Percentiles rank a stretch among this genome's conserved stretches.
These are phyloP conservation scores for Boletus reticulatus DNA, from an alignment of 768 basidiomycete species.

Conservation along the genomic window DNA sequence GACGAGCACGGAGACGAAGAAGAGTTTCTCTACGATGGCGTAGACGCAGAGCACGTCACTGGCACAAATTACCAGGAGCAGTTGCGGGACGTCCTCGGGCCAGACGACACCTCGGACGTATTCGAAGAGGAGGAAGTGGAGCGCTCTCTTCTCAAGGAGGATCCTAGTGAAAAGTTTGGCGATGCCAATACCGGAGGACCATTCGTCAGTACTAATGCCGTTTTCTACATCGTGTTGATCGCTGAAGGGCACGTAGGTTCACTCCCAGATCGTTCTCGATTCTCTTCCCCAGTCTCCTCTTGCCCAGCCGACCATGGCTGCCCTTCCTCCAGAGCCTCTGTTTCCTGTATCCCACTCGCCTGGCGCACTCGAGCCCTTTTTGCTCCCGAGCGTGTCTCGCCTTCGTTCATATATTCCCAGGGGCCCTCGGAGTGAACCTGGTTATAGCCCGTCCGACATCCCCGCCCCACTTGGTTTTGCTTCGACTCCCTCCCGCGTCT, in stretches of 20 bases:
- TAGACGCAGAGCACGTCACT: slow-evolving; percentile 50
- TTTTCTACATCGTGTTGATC: slow-evolving; percentile 16
- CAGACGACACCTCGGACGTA: slow-evolving; percentile 53
- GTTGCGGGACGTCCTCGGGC: slow-evolving; percentile 69
- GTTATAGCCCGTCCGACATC: slow-evolving; percentile 44
- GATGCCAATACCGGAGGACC: slow-evolving; percentile 18
- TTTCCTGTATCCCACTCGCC: background rate
- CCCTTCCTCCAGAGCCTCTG: slow-evolving; percentile 34
- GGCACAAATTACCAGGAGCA: slow-evolving; percentile 61
- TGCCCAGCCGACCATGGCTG: slow-evolving; percentile 27
- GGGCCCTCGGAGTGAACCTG: slow-evolving; percentile 40
- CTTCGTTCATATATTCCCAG: slow-evolving; percentile 67
- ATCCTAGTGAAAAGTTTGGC: slow-evolving; percentile 32
- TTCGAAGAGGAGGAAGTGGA: slow-evolving; percentile 47
- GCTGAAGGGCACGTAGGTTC: slow-evolving; percentile 31
- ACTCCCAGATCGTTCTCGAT: slow-evolving; percentile 36
- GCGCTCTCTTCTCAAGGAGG: slow-evolving; percentile 42
- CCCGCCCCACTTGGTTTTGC: slow-evolving; percentile 44
- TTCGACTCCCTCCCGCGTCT: slow-evolving; percentile 63
- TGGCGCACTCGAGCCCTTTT: slow-evolving; percentile 47
- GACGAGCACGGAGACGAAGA: slow-evolving; percentile 51
- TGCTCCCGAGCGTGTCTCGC: slow-evolving; percentile 77
- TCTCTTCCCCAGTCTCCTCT: slow-evolving; percentile 39
- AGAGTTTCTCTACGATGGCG: slow-evolving; percentile 70
- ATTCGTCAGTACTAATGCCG: slow-evolving; percentile 30